These are phyloP conservation scores for Fusarium algeriense DNA, from an alignment of 2,329 filamentous ascomycete species.

Conservation along the genomic window DNA sequence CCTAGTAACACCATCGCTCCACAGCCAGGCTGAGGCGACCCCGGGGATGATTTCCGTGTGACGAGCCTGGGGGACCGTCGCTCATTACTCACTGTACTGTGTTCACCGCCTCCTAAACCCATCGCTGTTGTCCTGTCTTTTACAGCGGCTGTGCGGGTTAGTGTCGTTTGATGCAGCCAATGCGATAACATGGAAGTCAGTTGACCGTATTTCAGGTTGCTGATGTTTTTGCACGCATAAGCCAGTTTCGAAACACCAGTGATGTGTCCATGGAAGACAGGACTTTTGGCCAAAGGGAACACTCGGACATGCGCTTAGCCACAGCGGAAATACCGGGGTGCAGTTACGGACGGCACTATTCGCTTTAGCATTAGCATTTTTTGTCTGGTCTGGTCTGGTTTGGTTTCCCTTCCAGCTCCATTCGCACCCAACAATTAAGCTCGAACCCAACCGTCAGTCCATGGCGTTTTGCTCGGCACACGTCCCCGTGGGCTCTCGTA, in stretches of 20 bases:
- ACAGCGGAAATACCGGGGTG: slow-evolving; percentile 47
- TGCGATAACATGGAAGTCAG: slow-evolving; percentile 29
- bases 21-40: slow-evolving; percentile 44
- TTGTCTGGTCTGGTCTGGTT: slow-evolving; percentile 4
- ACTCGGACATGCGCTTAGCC: slow-evolving; percentile 38
- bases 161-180: slow-evolving; percentile 33
- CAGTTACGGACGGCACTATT: slow-evolving; percentile 25
- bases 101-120: slow-evolving; percentile 46
- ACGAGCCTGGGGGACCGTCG: slow-evolving; percentile 40
- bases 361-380: slow-evolving; percentile 29
- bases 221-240: slow-evolving; percentile 32
- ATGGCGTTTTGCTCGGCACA: slow-evolving; percentile 46
- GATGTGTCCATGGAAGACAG: slow-evolving; percentile 23
- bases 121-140: slow-evolving; percentile 24
- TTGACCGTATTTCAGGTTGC: slow-evolving; percentile 35
- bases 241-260: slow-evolving; percentile 26
- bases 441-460: slow-evolving; percentile 47
- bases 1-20: slow-evolving; percentile 38
- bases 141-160: slow-evolving; percentile 24
- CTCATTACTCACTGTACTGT: slow-evolving; percentile 20
- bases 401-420: slow-evolving; percentile 13
- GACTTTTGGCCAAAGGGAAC: slow-evolving; percentile 20
- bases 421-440: slow-evolving; percentile 49
- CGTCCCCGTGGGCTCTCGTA: slow-evolving; percentile 39
- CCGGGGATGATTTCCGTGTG: slow-evolving; percentile 47